Percentiles rank a stretch among this genome's conserved stretches.
phyloP scores from a whole-genome alignment of 306 rosid genomes.

The Lupinus albus region DNA sequence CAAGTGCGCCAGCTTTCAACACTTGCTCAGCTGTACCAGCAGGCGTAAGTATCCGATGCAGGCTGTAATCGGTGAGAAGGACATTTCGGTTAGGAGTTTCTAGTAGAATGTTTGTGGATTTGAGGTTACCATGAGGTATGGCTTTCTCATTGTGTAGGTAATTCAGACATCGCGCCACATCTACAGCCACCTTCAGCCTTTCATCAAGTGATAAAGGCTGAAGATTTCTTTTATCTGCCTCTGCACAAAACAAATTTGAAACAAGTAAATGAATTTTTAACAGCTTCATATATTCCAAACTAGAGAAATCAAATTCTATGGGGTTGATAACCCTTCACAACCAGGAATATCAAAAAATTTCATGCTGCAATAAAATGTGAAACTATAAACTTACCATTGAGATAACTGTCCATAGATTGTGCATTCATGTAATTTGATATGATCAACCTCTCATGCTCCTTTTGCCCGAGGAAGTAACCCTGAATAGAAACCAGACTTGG shows the following conservation, averaged over 20 bases:
- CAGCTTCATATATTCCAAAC: conserved; percentile 11
- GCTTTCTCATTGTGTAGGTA: conserved; percentile 74
- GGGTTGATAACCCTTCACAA: conserved; percentile 12
- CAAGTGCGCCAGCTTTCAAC: conserved; percentile 70
- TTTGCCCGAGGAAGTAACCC: conserved; percentile 77
- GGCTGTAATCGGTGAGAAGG: conserved; percentile 67
- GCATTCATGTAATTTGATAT: conserved; percentile 70
- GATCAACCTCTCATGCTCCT: conserved; percentile 71
- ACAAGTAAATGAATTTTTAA: conserved; percentile 5
- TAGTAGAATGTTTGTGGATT: conserved; percentile 72
- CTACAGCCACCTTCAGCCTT: conserved; percentile 59
- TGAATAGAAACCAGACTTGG: conserved; percentile 67
- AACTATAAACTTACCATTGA: conserved; percentile 58
- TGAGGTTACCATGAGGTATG: conserved; percentile 86
- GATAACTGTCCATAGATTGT: conserved; percentile 64
- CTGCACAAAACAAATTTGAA: conserved; percentile 41
- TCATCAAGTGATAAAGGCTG: conserved; percentile 57
- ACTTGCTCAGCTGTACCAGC: conserved; percentile 81
- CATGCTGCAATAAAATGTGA: conserved; percentile 14
- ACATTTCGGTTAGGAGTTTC: conserved; percentile 55
- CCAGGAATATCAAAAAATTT: conserved; percentile 20
- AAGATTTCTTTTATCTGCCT: conserved; percentile 54
- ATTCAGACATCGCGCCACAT: conserved; percentile 60
- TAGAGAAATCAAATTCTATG: conserved; percentile 3
- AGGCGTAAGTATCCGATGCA: conserved; percentile 68